Evolutionary conservation across 768 basidiomycete genomes (phyloP).

Genomic region (Termitomyces sp.): DNA sequence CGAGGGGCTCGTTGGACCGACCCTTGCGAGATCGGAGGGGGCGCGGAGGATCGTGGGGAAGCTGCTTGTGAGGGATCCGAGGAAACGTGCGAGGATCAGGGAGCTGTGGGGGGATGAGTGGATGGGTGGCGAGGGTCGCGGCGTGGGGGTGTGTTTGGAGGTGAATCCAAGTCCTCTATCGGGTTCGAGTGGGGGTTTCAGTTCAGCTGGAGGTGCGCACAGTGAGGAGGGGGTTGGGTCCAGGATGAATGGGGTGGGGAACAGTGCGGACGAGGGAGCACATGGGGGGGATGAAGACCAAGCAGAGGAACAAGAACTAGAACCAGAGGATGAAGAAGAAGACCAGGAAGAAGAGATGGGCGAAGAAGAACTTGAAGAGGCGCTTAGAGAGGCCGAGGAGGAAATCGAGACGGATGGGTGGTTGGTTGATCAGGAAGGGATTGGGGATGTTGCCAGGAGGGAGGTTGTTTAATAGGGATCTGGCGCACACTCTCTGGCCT

Average conservation of each 20-base stretch:
- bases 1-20: slow-evolving; percentile 29
- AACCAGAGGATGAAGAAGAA: not conserved
- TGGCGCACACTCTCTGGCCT: not conserved
- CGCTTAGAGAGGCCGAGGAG: slow-evolving; percentile 10
- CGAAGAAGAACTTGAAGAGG: slow-evolving; percentile 12
- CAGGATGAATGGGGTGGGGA: no score
- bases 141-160: slow-evolving; percentile 1
- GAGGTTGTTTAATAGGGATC: slow-evolving; percentile 18
- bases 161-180: no score
- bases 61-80: slow-evolving; percentile 67
- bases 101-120: slow-evolving; percentile 60
- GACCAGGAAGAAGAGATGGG: slow-evolving; percentile 7
- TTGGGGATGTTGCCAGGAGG: slow-evolving; percentile 23
- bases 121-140: slow-evolving; percentile 32
- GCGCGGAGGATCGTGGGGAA: slow-evolving; percentile 51
- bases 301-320: not conserved
- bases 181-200: no score
- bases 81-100: slow-evolving; percentile 51
- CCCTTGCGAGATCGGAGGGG: slow-evolving; percentile 35
- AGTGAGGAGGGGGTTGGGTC: no score
- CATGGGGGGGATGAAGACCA: no score
- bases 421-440: slow-evolving; percentile 23
- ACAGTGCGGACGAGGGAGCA: not conserved
- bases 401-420: slow-evolving; percentile 19
- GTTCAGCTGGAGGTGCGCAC: no score